phyloP scores from a whole-genome alignment of 208 protist genomes.

The Leptomonas pyrrhocoris region DNA sequence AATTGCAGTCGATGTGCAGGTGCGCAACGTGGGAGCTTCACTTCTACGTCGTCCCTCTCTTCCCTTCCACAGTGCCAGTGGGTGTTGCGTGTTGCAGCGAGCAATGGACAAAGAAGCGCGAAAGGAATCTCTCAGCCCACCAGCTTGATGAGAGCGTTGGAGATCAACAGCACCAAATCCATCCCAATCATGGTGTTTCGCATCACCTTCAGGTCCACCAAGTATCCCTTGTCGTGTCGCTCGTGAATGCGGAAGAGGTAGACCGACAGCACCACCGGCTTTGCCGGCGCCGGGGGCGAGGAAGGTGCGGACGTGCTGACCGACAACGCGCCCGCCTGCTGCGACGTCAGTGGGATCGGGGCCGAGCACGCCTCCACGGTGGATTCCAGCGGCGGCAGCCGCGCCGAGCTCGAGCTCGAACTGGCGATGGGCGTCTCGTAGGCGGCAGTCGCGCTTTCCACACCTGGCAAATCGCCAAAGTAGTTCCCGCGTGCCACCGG shows the following conservation, averaged over 20 bases:
- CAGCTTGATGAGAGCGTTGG: constrained; percentile 45
- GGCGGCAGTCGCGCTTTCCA: neutral
- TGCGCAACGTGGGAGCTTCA: no score
- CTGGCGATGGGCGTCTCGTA: neutral
- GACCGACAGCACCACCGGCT: constrained; percentile 58
- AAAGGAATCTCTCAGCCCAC: constrained; percentile 25
- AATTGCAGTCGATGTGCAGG: no score
- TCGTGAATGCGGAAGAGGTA: constrained; percentile 89
- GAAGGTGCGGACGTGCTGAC: neutral
- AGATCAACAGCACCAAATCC: constrained; percentile 65
- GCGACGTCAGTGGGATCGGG: neutral
- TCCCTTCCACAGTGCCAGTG: neutral
- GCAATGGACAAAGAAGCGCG: neutral
- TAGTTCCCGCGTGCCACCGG: constrained; percentile 28
- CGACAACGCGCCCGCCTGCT: neutral
- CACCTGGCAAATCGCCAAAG: constrained; percentile 20
- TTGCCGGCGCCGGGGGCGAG: constrained; percentile 3
- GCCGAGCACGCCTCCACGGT: neutral
- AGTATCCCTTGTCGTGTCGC: constrained; percentile 73
- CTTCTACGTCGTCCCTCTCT: neutral
- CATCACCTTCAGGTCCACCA: constrained; percentile 78
- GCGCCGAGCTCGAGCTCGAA: constrained; percentile 1
- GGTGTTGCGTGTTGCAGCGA: neutral
- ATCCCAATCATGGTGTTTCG: constrained; percentile 64
- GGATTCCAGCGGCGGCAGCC: neutral